These are phyloP conservation scores for Zygoascus flipseniorum DNA, from an alignment of 805 yeast genomes.

Conservation along the genomic window DNA sequence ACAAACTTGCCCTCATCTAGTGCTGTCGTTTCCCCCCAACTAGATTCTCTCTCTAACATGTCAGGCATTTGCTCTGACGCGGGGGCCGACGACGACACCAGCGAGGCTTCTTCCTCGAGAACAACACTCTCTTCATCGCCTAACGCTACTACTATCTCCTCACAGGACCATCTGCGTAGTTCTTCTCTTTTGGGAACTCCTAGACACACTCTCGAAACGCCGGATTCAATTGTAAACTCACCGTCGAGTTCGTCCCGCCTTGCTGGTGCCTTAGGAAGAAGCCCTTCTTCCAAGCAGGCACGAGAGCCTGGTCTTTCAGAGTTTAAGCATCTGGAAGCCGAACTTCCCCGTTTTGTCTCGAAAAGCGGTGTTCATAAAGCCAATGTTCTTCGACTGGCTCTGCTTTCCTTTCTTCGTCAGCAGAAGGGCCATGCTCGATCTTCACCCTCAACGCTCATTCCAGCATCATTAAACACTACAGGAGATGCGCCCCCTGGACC, in stretches of 20 bases:
- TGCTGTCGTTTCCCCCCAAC: neutral
- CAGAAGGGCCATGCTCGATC: conserved; percentile 10
- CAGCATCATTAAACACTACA: neutral
- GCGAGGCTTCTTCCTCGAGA: neutral
- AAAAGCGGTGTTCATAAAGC: conserved; percentile 27
- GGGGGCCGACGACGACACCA: neutral
- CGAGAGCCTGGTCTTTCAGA: conserved; percentile 12
- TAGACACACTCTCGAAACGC: conserved; percentile 1
- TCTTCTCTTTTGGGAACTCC: conserved; percentile 2
- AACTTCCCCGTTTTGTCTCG: conserved; percentile 21
- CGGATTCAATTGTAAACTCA: neutral
- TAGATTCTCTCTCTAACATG: neutral
- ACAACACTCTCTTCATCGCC: conserved; percentile 9
- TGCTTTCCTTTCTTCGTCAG: conserved; percentile 31
- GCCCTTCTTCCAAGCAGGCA: neutral
- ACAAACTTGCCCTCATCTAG: neutral
- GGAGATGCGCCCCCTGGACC: neutral
- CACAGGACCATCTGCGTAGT: conserved; percentile 5
- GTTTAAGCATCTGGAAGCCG: conserved; percentile 23
- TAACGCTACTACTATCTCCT: conserved; percentile 15
- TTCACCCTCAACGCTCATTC: conserved; percentile 17
- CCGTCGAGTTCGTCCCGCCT: neutral
- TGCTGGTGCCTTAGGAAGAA: neutral
- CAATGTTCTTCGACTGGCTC: conserved; percentile 35
- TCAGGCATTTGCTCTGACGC: neutral